phyloP scores from a whole-genome alignment of 1,284 basidiomycete species.

The Ustilago nuda region DNA sequence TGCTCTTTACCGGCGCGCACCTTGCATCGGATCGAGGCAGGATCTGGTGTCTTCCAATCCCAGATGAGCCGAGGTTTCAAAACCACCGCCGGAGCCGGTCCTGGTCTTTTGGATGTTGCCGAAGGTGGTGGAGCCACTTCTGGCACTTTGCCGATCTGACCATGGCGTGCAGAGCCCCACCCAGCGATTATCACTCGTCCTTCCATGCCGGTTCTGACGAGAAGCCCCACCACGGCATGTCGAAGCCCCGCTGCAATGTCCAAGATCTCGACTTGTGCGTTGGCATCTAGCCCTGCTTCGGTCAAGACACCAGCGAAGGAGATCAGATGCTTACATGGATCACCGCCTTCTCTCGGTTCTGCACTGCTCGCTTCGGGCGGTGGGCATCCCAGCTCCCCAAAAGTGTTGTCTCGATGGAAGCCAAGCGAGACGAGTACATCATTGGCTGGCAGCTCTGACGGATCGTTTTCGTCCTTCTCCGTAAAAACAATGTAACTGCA shows the following conservation, averaged over 20 bases:
- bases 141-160: constrained; percentile 31
- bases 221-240: constrained; percentile 30
- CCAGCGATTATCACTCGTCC: constrained; percentile 23
- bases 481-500: constrained; percentile 41
- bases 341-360: background rate
- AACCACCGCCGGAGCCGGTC: constrained; percentile 9
- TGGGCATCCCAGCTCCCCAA: constrained; percentile 42
- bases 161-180: constrained; percentile 49
- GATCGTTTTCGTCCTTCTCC: no score
- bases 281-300: constrained; percentile 11
- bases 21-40: background rate
- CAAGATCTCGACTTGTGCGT: constrained; percentile 9
- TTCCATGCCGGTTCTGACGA: background rate
- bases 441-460: background rate
- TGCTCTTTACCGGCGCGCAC: constrained; percentile 43
- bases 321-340: constrained; percentile 18
- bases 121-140: background rate
- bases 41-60: constrained; percentile 11
- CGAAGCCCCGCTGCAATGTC: constrained; percentile 39
- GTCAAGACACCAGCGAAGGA: constrained; percentile 22
- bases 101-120: constrained; percentile 11
- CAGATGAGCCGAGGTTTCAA: constrained; percentile 36
- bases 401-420: constrained; percentile 31
- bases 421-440: constrained; percentile 41
- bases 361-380: background rate